Conservation (phyloP, 2,329 filamentous ascomycete genomes). For the Epichloe uncinata region DNA sequence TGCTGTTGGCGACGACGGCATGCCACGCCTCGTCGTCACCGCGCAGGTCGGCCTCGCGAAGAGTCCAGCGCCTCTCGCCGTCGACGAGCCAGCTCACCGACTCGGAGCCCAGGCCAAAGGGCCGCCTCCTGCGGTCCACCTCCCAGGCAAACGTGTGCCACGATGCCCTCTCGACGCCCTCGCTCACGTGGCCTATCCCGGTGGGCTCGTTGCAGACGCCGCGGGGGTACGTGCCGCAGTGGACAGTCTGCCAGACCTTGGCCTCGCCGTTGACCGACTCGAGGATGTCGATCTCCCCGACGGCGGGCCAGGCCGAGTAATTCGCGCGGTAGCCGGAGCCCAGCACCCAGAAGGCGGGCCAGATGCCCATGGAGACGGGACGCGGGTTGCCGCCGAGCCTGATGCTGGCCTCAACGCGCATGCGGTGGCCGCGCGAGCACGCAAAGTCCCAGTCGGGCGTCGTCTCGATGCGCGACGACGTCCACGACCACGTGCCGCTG, state of each 20-base stretch:
- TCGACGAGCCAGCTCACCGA: constrained; percentile 23
- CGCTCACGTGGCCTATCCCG: constrained; percentile 16
- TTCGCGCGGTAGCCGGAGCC: constrained; percentile 24
- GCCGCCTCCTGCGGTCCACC: constrained; percentile 15
- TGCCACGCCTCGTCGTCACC: constrained; percentile 14
- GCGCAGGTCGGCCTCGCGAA: constrained; percentile 14
- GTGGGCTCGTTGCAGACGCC: constrained; percentile 29
- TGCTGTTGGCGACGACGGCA: constrained; percentile 15
- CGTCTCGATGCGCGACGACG: too few species aligned
- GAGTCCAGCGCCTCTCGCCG: constrained; percentile 16
- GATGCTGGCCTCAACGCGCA: too few species aligned
- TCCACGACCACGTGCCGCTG: too few species aligned
- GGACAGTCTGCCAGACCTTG: constrained; percentile 23
- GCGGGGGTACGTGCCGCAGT: constrained; percentile 26
- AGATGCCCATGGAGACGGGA: constrained; percentile 30
- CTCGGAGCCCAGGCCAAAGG: constrained; percentile 10
- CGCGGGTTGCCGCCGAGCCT: too few species aligned
- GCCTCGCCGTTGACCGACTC: constrained; percentile 27
- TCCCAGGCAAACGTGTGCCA: constrained; percentile 22
- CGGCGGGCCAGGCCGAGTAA: constrained; percentile 26
- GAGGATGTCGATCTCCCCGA: constrained; percentile 32
- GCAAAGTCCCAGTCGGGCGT: too few species aligned
- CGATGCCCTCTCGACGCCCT: constrained; percentile 13
- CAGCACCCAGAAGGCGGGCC: constrained; percentile 34
- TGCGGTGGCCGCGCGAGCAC: too few species aligned